Evolutionary conservation across 805 yeast species (phyloP).

Genomic region (Yamadazyma akitaensis): DNA sequence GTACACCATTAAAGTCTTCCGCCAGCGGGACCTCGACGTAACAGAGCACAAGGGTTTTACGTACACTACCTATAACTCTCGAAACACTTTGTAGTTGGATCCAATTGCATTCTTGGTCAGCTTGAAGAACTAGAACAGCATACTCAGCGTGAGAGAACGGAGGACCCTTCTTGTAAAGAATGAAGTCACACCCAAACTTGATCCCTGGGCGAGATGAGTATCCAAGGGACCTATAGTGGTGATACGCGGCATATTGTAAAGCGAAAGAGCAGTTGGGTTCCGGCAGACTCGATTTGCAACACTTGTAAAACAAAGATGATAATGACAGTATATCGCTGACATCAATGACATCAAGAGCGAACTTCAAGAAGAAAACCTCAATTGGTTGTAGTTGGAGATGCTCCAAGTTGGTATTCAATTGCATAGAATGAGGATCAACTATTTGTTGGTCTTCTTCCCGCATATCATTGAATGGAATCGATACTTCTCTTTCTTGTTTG

Average conservation of each 20-base stretch:
- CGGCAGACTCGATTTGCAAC: constrained; percentile 9
- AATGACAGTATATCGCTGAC: constrained; percentile 18
- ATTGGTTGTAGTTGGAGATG: constrained; percentile 67
- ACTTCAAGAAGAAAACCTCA: constrained; percentile 69
- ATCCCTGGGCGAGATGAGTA: constrained; percentile 95
- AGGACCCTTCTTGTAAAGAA: constrained; percentile 87
- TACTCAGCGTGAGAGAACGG: constrained; percentile 94
- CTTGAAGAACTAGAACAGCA: constrained; percentile 54
- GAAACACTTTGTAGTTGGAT: constrained; percentile 56
- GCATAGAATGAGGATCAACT: constrained; percentile 9
- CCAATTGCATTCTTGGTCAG: constrained; percentile 43
- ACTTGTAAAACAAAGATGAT: constrained; percentile 24
- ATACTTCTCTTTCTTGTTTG: constrained; percentile 8
- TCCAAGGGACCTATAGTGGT: constrained; percentile 82
- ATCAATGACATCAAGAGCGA: constrained; percentile 51
- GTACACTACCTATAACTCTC: constrained; percentile 84
- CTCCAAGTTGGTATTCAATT: constrained; percentile 30
- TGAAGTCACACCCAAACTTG: constrained; percentile 85
- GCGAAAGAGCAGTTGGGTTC: constrained; percentile 35
- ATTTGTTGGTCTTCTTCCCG: constrained; percentile 13
- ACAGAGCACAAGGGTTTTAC: constrained; percentile 67
- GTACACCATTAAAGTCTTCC: constrained; percentile 22
- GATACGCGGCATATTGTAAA: constrained; percentile 67
- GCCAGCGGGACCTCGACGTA: constrained; percentile 57
- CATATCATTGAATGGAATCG: constrained; percentile 14